Evolutionary conservation across 177 flowering plant genomes (phyloP), one percentile per base, ranked within the genome.

Genomic region (Vitis hybrid): DNA sequence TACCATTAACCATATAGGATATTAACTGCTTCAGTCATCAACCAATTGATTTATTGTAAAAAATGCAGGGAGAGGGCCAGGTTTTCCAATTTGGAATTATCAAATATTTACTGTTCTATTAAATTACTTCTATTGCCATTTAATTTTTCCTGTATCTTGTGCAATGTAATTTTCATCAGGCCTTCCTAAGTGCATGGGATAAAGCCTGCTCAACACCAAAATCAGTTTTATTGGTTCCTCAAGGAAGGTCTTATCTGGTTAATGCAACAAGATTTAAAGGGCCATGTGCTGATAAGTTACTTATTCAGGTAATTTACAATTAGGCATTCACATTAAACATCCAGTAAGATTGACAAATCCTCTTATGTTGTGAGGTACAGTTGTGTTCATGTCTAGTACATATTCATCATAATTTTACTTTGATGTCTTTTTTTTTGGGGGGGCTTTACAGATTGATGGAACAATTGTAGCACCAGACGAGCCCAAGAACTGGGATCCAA

Each of bases 401-500:
- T 12, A 12, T 34, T 14, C n/a, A 32, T 59, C 13, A 59, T 51
- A 63, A 19, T 72, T 34, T 32, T 21, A 21, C 21, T 21, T 19
- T 21, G 21, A 26, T 26, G 32, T 11, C 12, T 13, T 7, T 50
- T 4, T 4, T 17, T 60, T 56, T 61, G 49, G 50, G 45, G 45
- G 45, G 30, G 26, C 26, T 9, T 15, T 73, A 64, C 83, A 95
- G 98, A 93, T 93, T 65, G 93, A 92, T 73, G 99, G 97, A 66
- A 91, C 91, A 55, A 84, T 95, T 17, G 68, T 88, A 64, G 98
- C 99, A 19, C 99, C 97, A 61, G 86, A 75, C 68, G 97, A 95
- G 15, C 99, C 98, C 10, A 75, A 81, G 14, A 70, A 86, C 54
- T 95, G 99, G 99, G 92, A 91, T 70, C 90, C 94, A 34, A 79